Base-by-base conservation (phyloP, 2,329 filamentous ascomycete genomes). In the Sarocladium kiliense region DNA sequence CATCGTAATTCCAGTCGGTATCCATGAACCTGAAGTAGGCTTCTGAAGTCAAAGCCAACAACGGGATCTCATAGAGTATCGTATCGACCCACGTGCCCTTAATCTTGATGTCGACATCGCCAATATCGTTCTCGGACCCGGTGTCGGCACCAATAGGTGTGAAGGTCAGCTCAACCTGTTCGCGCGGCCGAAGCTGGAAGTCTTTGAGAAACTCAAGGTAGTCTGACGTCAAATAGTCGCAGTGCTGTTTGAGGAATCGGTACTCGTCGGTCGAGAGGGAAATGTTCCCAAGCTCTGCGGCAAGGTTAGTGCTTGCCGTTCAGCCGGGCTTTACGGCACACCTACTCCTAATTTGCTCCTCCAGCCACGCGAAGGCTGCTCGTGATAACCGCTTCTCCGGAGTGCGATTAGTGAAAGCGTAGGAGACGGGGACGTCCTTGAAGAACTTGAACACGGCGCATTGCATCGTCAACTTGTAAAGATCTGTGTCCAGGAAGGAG, bases 381-480 rank as follows among this genome's bases (percentile, higher is more conserved):
- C 91, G 83, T 25, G 85, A 96, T 57, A 99, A 78, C 69, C 92
- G 91, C 84, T 97, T 96, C 58, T 96, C 85, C 7, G 91, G 90
- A 1, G 94, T 99, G 53, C 94, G 88, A 69, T 99, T 99, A 53
- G 91, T 97, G 74, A 95, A 97, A 57, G 88, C 85, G 68, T 97
- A 99, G 2, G 89, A 91, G 57, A 97, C 94, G 44, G 86, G 82
- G 64, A 85, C 76, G 56, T 92, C 79, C 32, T 87, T 87, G 71
- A 96, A 97, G 76, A 92, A 95, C 72, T 95, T 95, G 62, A 95
- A 81, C 61, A 97, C 87, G 58, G 91, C 91, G 68, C 89, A 96
- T 86, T 99, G 94, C 94, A 99, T 99, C 19, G 94, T 99, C 72
- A 99, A 74, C 74, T 99, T 99, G 82, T 97, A 99, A 58, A 99